Evolutionary conservation across 2,329 filamentous ascomycete genomes (phyloP).

Genomic region (Stagonosporopsis vannaccii): DNA sequence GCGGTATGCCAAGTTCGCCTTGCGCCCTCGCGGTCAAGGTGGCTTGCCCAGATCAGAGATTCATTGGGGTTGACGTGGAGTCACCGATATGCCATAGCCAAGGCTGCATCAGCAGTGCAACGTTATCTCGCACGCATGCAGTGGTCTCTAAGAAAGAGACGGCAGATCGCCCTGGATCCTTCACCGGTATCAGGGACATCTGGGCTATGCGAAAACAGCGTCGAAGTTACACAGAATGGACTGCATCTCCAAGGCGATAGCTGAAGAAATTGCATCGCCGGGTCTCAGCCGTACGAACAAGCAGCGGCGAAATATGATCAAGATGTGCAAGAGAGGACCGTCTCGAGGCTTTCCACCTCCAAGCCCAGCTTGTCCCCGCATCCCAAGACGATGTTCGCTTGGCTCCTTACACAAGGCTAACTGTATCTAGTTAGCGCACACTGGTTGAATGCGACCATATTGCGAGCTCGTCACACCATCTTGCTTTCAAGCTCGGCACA

Average conservation of each 20-base stretch:
- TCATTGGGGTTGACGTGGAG: neutral
- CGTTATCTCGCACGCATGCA: neutral
- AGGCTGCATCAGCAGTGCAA: slow-evolving; percentile 8
- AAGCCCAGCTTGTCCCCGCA: slow-evolving; percentile 8
- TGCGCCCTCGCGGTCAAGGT: neutral
- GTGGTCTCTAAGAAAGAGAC: too few relatives aligned
- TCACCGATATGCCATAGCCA: neutral
- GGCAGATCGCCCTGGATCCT: neutral
- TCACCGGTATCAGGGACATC: neutral
- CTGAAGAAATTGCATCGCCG: too few relatives aligned
- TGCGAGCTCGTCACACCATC: slow-evolving; percentile 1
- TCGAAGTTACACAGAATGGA: too few relatives aligned
- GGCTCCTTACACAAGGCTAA: slow-evolving; percentile 5
- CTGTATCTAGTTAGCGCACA: neutral
- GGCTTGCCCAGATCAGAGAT: slow-evolving; percentile 5
- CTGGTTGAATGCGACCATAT: neutral
- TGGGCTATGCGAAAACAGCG: too few relatives aligned
- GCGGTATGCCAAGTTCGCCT: neutral
- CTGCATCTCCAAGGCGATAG: too few relatives aligned
- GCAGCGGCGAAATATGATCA: neutral
- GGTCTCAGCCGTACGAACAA: neutral
- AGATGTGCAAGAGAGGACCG: neutral
- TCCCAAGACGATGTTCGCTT: slow-evolving; percentile 7
- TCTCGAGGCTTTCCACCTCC: neutral
- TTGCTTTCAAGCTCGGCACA: neutral